A percentile compares a stretch with the other conserved stretches of the same genome.
Evolutionary conservation across 768 basidiomycete genomes (phyloP).

Genomic region (Collybia nuda): DNA sequence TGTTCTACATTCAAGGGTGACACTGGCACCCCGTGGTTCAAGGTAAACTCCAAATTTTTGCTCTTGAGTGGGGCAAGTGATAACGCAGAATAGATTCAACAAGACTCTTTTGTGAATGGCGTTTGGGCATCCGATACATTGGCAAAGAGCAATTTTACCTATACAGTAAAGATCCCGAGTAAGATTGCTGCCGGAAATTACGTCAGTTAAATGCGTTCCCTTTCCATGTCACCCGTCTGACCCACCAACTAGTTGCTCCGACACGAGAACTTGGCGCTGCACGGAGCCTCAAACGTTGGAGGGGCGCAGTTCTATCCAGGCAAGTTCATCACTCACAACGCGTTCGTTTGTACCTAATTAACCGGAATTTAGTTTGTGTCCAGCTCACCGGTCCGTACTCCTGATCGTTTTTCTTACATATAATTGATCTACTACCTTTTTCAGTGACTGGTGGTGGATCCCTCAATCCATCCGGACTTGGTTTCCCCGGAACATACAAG

Average conservation of each 20-base stretch:
- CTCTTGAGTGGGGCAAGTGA: not conserved
- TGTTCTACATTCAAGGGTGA: conserved; percentile 36
- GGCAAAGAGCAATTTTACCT: conserved; percentile 31
- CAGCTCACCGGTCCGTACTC: conserved; percentile 26
- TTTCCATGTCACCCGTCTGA: not conserved
- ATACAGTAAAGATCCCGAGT: conserved; percentile 34
- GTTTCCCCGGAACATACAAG: conserved; percentile 36
- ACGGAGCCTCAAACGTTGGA: conserved; percentile 27
- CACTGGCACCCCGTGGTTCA: conserved; percentile 38
- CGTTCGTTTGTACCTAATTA: not conserved
- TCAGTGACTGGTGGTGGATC: conserved; percentile 34
- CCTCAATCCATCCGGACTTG: conserved; percentile 33
- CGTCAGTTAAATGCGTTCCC: conserved; percentile 16
- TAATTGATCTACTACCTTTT: not conserved
- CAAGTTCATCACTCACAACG: conserved; percentile 3
- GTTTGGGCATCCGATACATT: conserved; percentile 37
- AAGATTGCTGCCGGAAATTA: conserved; percentile 37
- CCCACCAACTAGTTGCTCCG: conserved; percentile 27
- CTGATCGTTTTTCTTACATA: not conserved
- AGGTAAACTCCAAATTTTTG: conserved; percentile 19
- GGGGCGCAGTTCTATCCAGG: conserved; percentile 42
- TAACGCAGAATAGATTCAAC: conserved; percentile 26
- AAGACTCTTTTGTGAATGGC: conserved; percentile 32
- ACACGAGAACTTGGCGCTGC: conserved; percentile 37
- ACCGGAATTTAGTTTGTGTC: conserved; percentile 26